Conservation (phyloP, 257 asterid genomes). For the Prunella vulgaris region DNA sequence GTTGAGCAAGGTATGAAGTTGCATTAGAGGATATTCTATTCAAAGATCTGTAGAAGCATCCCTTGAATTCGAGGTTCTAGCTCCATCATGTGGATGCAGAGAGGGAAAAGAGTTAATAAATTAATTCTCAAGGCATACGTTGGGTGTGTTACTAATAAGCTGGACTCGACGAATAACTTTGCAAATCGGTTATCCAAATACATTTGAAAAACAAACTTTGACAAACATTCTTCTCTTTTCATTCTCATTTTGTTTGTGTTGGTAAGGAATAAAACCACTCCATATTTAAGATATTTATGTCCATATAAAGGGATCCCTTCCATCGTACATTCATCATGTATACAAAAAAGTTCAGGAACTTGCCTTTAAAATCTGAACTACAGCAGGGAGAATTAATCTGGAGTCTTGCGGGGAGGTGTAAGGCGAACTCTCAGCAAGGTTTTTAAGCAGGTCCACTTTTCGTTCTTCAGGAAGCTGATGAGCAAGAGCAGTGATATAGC, state of each 20-base stretch:
- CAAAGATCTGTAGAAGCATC: slow-evolving; percentile 12
- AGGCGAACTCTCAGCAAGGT: slow-evolving; percentile 91
- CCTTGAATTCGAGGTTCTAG: slow-evolving; percentile 5
- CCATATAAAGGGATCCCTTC: neutral
- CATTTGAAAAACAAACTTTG: neutral
- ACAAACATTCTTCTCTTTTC: neutral
- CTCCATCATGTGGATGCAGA: slow-evolving; percentile 9
- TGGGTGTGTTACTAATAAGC: neutral
- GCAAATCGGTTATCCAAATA: neutral
- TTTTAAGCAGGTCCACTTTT: slow-evolving; percentile 88
- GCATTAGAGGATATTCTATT: slow-evolving; percentile 14
- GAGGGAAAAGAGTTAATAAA: neutral
- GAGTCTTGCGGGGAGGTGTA: slow-evolving; percentile 80
- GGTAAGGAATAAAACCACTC: neutral
- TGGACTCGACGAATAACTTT: neutral
- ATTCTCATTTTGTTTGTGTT: neutral
- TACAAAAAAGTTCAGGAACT: slow-evolving; percentile 23
- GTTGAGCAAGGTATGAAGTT: slow-evolving; percentile 12
- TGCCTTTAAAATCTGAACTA: slow-evolving; percentile 78
- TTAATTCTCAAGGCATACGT: slow-evolving; percentile 2
- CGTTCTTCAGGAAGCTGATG: slow-evolving; percentile 88
- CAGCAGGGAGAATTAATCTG: slow-evolving; percentile 77
- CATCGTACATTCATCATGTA: neutral
- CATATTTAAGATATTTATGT: neutral
- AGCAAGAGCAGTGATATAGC: slow-evolving; percentile 22